These are phyloP conservation scores for Podaxis sp. DNA, from an alignment of 768 basidiomycete genomes.

Conservation along the genomic window DNA sequence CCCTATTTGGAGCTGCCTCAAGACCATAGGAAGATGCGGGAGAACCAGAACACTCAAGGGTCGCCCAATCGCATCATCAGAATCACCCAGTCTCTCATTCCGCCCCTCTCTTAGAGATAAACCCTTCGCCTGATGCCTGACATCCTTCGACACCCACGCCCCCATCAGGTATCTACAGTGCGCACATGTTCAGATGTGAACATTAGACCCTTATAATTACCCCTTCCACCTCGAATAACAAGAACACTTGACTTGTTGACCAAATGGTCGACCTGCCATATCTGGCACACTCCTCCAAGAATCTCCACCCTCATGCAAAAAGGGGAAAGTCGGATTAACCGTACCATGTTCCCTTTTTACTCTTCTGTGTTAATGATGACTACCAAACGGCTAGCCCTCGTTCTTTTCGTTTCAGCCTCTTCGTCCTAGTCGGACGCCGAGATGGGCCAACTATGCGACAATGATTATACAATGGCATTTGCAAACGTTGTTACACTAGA, in stretches of 20 bases:
- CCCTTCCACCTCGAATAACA: background rate
- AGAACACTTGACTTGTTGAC: background rate
- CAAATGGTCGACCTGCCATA: conserved; percentile 1
- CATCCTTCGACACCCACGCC: background rate
- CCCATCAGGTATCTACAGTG: background rate
- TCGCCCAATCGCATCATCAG: background rate
- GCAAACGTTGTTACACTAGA: too few species aligned
- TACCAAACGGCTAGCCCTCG: background rate
- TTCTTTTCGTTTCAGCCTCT: background rate
- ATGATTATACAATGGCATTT: too few species aligned
- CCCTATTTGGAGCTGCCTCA: background rate
- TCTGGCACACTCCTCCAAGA: background rate
- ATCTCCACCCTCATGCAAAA: background rate
- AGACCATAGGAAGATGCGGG: background rate
- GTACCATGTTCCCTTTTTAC: background rate
- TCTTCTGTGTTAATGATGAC: background rate
- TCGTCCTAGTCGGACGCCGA: background rate
- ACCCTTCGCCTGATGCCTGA: background rate
- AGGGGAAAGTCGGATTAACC: conserved; percentile 5
- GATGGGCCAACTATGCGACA: too few species aligned
- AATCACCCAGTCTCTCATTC: background rate
- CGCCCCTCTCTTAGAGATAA: background rate
- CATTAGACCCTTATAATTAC: conserved; percentile 3
- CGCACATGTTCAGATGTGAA: background rate
- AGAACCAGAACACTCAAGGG: background rate